phyloP scores from a whole-genome alignment of 2,329 filamentous ascomycete genomes.

The Exserohilum turcica region DNA sequence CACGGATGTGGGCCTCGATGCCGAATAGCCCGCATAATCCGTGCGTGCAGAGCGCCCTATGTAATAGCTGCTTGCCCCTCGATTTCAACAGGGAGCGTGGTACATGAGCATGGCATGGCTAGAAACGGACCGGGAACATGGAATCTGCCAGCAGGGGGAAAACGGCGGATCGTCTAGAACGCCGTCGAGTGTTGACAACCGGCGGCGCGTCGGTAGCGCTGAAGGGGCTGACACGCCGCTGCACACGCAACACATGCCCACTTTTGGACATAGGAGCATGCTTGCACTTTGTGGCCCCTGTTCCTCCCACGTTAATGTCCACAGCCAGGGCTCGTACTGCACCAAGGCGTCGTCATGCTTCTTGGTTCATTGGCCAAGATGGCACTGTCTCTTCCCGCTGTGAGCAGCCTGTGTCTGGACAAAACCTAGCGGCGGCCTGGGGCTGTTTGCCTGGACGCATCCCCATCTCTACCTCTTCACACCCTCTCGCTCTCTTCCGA shows the following conservation, averaged over 20 bases:
- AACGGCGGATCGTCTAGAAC: neutral
- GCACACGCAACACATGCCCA: conserved; percentile 24
- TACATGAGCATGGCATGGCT: neutral
- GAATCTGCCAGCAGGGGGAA: neutral
- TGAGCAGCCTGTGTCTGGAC: conserved; percentile 12
- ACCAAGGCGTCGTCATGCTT: conserved; percentile 32
- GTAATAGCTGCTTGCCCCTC: too few relatives aligned
- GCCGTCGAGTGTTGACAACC: neutral
- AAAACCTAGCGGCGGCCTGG: conserved; percentile 23
- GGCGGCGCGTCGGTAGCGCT: neutral
- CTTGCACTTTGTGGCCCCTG: conserved; percentile 7
- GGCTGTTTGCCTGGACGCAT: conserved; percentile 3
- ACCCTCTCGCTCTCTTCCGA: neutral
- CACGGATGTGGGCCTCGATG: conserved; percentile 14
- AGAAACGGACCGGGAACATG: neutral
- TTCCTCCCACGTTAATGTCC: conserved; percentile 2
- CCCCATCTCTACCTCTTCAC: neutral
- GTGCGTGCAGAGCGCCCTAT: conserved; percentile 1
- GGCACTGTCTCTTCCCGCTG: conserved; percentile 15
- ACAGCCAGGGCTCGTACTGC: conserved; percentile 5
- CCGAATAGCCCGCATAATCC: conserved; percentile 7
- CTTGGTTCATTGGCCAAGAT: conserved; percentile 18
- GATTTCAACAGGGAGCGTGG: neutral
- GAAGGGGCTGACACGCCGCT: neutral
- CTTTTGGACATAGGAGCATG: conserved; percentile 16